Conservation (phyloP, 441 rosid genomes). For the Flueggea neowawraea region DNA sequence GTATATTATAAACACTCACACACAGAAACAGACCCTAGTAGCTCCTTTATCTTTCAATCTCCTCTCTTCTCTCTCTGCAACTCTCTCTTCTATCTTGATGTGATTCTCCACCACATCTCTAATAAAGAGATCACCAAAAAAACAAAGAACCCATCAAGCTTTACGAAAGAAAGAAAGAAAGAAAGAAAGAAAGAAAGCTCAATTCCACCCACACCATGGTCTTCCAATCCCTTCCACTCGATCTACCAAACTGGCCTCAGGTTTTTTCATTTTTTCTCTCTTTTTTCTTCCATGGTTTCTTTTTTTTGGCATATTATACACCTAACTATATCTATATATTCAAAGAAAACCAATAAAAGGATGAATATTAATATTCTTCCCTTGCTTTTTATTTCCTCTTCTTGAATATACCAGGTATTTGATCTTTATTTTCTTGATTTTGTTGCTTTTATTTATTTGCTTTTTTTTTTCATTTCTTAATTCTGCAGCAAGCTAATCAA, state of each 20-base stretch:
- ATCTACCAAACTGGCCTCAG: conserved; percentile 93
- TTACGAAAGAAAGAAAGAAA: conserved; percentile 44
- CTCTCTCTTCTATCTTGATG: conserved; percentile 46
- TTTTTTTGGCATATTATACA: neutral
- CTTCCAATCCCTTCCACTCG: conserved; percentile 84
- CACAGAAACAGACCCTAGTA: neutral
- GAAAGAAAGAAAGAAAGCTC: conserved; percentile 45
- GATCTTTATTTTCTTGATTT: conserved; percentile 9
- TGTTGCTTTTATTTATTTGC: conserved; percentile 2
- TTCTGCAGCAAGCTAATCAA: conserved; percentile 18
- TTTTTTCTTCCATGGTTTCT: conserved; percentile 15
- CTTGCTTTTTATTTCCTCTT: conserved; percentile 17
- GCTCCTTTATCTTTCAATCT: conserved; percentile 36
- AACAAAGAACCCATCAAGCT: conserved; percentile 36
- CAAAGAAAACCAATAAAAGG: conserved; percentile 21
- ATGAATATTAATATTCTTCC: conserved; percentile 30
- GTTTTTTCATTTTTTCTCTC: conserved; percentile 24
- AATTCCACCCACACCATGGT: conserved; percentile 60
- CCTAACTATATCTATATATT: neutral
- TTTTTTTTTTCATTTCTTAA: too few relatives aligned
- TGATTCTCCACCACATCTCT: conserved; percentile 50
- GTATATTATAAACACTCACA: conserved; percentile 21
- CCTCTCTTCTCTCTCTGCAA: conserved; percentile 38
- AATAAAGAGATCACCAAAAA: conserved; percentile 11
- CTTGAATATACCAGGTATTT: conserved; percentile 27